Conservation (phyloP, 495 filamentous ascomycete genomes). For the Tuber brumale region DNA sequence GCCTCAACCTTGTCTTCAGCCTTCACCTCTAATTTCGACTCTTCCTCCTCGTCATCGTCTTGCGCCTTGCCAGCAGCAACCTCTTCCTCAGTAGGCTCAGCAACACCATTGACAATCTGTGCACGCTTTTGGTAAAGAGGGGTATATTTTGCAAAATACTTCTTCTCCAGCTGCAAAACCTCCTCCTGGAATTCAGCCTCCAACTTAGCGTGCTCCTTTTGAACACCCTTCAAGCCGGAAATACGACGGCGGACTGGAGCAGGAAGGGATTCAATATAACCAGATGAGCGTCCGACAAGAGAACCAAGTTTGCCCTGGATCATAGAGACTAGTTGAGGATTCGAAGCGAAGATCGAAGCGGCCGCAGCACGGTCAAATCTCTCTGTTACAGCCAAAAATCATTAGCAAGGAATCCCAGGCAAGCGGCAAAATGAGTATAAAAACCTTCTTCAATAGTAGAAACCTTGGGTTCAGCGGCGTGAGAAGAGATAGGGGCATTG, state of each 20-base stretch:
- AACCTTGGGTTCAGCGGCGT: constrained; percentile 90
- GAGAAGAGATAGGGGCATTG: constrained; percentile 94
- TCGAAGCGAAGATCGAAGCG: constrained; percentile 85
- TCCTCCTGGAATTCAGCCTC: constrained; percentile 98
- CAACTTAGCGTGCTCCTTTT: constrained; percentile 97
- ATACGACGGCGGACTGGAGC: constrained; percentile 83
- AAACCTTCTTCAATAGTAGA: constrained; percentile 95
- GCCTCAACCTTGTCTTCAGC: constrained; percentile 50
- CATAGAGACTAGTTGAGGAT: constrained; percentile 88
- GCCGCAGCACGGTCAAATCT: constrained; percentile 79
- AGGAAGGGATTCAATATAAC: constrained; percentile 95
- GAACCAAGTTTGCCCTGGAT: constrained; percentile 92
- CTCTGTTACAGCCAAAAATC: constrained; percentile 53
- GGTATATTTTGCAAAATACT: constrained; percentile 97
- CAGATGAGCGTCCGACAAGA: constrained; percentile 89
- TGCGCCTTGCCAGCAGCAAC: constrained; percentile 78
- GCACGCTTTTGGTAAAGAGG: constrained; percentile 94
- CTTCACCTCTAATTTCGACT: constrained; percentile 49
- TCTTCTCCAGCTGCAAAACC: constrained; percentile 95
- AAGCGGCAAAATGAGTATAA: constrained; percentile 19
- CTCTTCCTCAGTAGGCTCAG: constrained; percentile 80
- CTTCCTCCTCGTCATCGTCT: constrained; percentile 58
- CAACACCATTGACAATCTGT: constrained; percentile 79
- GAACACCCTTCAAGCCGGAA: constrained; percentile 89
- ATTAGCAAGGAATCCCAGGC: constrained; percentile 25